These are phyloP conservation scores for Phytophthora boehmeriae DNA, from an alignment of 352 stramenopile genomes.

Conservation along the genomic window DNA sequence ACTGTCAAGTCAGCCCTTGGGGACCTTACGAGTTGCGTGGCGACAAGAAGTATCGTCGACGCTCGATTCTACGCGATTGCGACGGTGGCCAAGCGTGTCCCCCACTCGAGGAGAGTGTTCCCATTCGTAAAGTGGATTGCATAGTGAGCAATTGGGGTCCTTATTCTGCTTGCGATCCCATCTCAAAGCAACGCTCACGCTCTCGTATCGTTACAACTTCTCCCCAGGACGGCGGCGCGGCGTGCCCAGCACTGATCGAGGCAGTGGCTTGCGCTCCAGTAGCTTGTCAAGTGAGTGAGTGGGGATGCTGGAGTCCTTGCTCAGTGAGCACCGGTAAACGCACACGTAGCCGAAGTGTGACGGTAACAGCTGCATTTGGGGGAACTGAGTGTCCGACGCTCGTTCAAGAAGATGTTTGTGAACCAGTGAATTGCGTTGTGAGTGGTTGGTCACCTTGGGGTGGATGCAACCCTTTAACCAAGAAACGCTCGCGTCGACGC, in stretches of 20 bases:
- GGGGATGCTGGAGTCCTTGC: conserved; percentile 52
- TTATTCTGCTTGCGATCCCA: conserved; percentile 43
- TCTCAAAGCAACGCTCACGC: conserved; percentile 49
- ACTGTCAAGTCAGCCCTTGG: conserved; percentile 67
- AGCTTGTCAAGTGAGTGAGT: conserved; percentile 56
- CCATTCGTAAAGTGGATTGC: conserved; percentile 48
- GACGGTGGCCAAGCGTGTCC: conserved; percentile 55
- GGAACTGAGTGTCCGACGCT: conserved; percentile 44
- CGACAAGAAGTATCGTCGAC: conserved; percentile 47
- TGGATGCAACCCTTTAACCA: conserved; percentile 41
- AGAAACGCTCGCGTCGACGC: conserved; percentile 44
- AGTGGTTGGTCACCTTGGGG: conserved; percentile 49
- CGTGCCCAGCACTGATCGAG: conserved; percentile 47
- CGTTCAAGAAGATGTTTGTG: conserved; percentile 41
- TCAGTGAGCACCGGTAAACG: conserved; percentile 41
- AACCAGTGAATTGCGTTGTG: conserved; percentile 52
- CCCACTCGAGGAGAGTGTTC: conserved; percentile 45
- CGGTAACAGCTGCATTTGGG: conserved; percentile 29
- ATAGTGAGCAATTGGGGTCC: conserved; percentile 49
- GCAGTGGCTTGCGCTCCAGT: conserved; percentile 42
- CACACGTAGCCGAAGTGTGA: conserved; percentile 43
- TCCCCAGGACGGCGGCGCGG: conserved; percentile 51
- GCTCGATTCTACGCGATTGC: conserved; percentile 35
- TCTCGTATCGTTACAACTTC: conserved; percentile 44
- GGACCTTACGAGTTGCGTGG: conserved; percentile 47